Evolutionary conservation across 2,329 filamentous ascomycete species (phyloP).

Genomic region (Fusarium chlamydosporum): DNA sequence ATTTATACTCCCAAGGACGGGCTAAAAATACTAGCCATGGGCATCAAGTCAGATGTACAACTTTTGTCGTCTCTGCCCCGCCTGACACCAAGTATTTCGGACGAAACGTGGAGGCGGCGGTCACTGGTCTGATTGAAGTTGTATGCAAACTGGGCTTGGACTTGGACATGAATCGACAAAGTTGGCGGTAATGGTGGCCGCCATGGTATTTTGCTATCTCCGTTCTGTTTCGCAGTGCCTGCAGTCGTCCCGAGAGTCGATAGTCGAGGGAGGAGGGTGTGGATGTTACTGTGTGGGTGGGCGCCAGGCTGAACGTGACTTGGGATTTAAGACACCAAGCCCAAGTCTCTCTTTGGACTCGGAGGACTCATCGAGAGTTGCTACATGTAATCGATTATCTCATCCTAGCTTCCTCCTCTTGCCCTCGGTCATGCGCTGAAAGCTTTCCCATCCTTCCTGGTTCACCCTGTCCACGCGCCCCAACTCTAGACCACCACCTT

Average conservation of each 20-base stretch:
- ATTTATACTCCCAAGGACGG: conserved; percentile 50
- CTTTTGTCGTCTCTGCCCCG: conserved; percentile 44
- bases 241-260: conserved; percentile 20
- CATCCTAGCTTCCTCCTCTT: conserved; percentile 32
- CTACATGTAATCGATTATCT: conserved; percentile 50
- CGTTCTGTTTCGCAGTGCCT: conserved; percentile 14
- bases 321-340: conserved; percentile 56
- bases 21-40: conserved; percentile 50
- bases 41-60: conserved; percentile 49
- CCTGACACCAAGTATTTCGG: conserved; percentile 41
- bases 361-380: conserved; percentile 48
- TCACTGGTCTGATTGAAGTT: conserved; percentile 36
- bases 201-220: conserved; percentile 35
- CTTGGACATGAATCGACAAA: conserved; percentile 35
- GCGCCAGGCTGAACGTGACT: conserved; percentile 56
- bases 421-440: conserved; percentile 44
- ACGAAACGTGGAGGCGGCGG: conserved; percentile 38
- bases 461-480: conserved; percentile 47
- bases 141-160: conserved; percentile 30
- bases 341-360: conserved; percentile 47
- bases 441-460: conserved; percentile 39
- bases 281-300: conserved; percentile 45
- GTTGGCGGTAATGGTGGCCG: conserved; percentile 41
- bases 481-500: conserved; percentile 39
- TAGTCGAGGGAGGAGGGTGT: conserved; percentile 40